phyloP scores from a whole-genome alignment of 208 protist genomes.

The Porcisia hertigi region DNA sequence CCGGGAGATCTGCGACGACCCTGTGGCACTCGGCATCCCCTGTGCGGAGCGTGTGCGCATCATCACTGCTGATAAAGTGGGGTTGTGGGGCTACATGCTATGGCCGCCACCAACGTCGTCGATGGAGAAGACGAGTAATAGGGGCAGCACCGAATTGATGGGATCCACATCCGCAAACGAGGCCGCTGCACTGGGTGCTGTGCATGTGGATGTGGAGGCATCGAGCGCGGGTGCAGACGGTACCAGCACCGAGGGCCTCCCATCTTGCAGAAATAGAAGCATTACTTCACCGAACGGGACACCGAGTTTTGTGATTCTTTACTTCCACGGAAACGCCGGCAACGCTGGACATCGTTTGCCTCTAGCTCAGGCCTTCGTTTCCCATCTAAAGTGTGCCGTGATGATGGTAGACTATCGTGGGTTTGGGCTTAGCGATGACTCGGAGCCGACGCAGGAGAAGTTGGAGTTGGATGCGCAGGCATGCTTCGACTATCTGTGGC shows the following conservation, averaged over 20 bases:
- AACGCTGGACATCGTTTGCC: conserved; percentile 90
- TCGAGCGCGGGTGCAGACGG: background rate
- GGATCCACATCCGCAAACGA: background rate
- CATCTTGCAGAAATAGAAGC: background rate
- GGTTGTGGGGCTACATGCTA: conserved; percentile 74
- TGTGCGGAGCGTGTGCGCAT: conserved; percentile 73
- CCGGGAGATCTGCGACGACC: conserved; percentile 56
- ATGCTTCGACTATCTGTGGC: conserved; percentile 73
- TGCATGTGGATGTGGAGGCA: background rate
- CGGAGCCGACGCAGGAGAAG: conserved; percentile 64
- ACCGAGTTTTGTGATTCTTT: conserved; percentile 69
- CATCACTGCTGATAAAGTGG: conserved; percentile 63
- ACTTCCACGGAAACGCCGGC: conserved; percentile 93
- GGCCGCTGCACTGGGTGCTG: background rate
- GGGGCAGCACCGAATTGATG: background rate
- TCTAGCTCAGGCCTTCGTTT: conserved; percentile 57
- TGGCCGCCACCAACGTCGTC: conserved; percentile 47
- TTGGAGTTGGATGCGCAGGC: conserved; percentile 86
- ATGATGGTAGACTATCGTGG: conserved; percentile 92
- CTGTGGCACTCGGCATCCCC: conserved; percentile 45
- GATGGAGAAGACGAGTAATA: conserved; percentile 4
- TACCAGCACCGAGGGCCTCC: background rate
- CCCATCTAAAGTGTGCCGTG: conserved; percentile 61
- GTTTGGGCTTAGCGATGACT: conserved; percentile 75
- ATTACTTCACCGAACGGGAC: background rate